Conservation (phyloP, 1,284 basidiomycete genomes). For the Microbotryum lychnidis-dioicae region DNA sequence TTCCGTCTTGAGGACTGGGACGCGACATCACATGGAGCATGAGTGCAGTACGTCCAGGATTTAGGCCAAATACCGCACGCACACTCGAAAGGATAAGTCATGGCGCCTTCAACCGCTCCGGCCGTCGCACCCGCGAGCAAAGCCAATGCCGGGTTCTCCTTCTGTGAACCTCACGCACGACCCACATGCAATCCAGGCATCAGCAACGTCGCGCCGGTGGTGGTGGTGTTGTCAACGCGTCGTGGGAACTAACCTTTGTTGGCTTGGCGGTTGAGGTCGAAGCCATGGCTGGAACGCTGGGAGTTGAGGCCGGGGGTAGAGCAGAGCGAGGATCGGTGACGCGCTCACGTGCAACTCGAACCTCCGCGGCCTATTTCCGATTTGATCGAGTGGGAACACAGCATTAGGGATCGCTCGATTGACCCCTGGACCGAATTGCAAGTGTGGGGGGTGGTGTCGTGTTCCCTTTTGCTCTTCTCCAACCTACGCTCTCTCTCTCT, state of each 20-base stretch:
- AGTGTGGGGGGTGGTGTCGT: no score
- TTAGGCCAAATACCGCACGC: neutral
- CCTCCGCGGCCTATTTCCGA: no score
- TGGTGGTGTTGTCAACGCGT: neutral
- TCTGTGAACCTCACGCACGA: conserved; percentile 6
- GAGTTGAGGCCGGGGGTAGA: no score
- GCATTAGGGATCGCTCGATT: no score
- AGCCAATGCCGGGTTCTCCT: conserved; percentile 24
- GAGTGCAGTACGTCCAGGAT: no score
- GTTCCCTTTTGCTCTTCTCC: no score
- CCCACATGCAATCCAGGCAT: neutral
- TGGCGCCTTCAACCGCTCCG: conserved; percentile 74
- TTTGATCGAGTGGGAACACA: neutral
- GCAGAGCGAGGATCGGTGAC: neutral
- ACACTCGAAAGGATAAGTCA: conserved; percentile 75
- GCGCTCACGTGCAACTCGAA: neutral
- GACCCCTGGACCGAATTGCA: no score
- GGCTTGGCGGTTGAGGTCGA: neutral
- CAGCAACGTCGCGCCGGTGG: neutral
- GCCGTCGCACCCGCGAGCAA: conserved; percentile 86
- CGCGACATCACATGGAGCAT: neutral
- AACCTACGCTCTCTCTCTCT: neutral
- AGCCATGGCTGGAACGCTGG: neutral
- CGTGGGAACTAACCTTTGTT: conserved; percentile 11
- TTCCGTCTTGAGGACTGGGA: conserved; percentile 27